Evolutionary conservation across 1,284 basidiomycete species (phyloP).

Genomic region (Ustilago curta): DNA sequence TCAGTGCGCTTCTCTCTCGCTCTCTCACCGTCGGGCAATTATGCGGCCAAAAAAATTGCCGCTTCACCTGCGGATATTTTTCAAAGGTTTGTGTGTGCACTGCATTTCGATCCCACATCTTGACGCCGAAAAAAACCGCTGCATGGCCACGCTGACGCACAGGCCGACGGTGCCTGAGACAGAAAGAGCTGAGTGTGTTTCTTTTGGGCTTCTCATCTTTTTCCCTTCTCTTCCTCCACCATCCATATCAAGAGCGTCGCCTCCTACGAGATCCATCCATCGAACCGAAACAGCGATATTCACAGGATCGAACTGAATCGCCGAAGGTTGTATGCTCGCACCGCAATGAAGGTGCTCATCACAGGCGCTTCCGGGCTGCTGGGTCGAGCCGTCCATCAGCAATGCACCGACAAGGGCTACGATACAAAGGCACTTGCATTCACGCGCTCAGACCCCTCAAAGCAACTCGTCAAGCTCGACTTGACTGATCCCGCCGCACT

Average conservation of each 20-base stretch:
- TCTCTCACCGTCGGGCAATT: slow-evolving; percentile 23
- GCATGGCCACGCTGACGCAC: neutral
- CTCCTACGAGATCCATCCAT: slow-evolving; percentile 9
- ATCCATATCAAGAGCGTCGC: neutral
- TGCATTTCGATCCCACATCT: neutral
- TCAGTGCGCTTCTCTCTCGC: slow-evolving; percentile 3
- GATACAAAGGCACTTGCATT: slow-evolving; percentile 69
- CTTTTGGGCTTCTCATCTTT: neutral
- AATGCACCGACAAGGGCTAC: slow-evolving; percentile 36
- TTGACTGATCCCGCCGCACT: slow-evolving; percentile 70
- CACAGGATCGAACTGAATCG: neutral
- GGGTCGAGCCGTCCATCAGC: slow-evolving; percentile 70
- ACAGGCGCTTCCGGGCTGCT: slow-evolving; percentile 73
- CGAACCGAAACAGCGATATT: neutral
- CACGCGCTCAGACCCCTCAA: slow-evolving; percentile 69
- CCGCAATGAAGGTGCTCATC: slow-evolving; percentile 68
- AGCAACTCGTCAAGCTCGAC: slow-evolving; percentile 70
- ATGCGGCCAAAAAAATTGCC: slow-evolving; percentile 7
- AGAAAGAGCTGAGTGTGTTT: neutral
- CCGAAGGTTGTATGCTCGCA: neutral
- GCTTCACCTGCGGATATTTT: neutral
- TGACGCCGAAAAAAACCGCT: neutral
- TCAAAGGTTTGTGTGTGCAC: neutral
- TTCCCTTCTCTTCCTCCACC: neutral
- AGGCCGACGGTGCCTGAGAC: neutral